Percentiles rank a stretch among this genome's conserved stretches.
Evolutionary conservation across 2,329 filamentous ascomycete species (phyloP).

Genomic region (Pleurostoma richardsiae): DNA sequence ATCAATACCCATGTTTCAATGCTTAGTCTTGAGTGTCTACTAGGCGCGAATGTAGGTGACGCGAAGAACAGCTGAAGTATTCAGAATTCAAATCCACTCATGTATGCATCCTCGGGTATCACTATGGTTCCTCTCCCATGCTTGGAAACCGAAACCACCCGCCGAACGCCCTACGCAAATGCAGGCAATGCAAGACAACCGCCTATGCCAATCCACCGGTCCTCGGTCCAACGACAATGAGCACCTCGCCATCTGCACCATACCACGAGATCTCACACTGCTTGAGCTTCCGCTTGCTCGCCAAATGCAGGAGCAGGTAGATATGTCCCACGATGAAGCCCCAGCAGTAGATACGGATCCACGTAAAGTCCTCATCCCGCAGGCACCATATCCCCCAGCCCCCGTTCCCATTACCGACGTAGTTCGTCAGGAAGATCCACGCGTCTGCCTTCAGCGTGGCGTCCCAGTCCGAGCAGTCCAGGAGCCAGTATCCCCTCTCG

Average conservation of each 20-base stretch:
- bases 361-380: slow-evolving; percentile 34
- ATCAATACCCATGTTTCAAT: too few species aligned
- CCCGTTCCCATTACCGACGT: slow-evolving; percentile 51
- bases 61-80: too few species aligned
- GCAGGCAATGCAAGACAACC: too few species aligned
- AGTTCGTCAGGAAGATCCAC: slow-evolving; percentile 59
- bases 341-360: slow-evolving; percentile 72
- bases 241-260: slow-evolving; percentile 52
- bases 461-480: slow-evolving; percentile 55
- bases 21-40: too few species aligned
- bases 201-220: too few species aligned
- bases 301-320: slow-evolving; percentile 70
- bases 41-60: too few species aligned
- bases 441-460: slow-evolving; percentile 39
- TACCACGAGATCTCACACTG: slow-evolving; percentile 59
- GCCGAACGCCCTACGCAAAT: too few species aligned
- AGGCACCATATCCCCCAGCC: slow-evolving; percentile 65
- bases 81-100: too few species aligned
- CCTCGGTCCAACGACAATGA: slow-evolving; percentile 34
- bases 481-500: slow-evolving; percentile 75
- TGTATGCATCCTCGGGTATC: slow-evolving; percentile 1
- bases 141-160: too few species aligned
- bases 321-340: slow-evolving; percentile 67
- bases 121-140: background rate
- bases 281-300: slow-evolving; percentile 59